Evolutionary conservation across 768 basidiomycete genomes (phyloP).

Genomic region (Tulasnella sp.): DNA sequence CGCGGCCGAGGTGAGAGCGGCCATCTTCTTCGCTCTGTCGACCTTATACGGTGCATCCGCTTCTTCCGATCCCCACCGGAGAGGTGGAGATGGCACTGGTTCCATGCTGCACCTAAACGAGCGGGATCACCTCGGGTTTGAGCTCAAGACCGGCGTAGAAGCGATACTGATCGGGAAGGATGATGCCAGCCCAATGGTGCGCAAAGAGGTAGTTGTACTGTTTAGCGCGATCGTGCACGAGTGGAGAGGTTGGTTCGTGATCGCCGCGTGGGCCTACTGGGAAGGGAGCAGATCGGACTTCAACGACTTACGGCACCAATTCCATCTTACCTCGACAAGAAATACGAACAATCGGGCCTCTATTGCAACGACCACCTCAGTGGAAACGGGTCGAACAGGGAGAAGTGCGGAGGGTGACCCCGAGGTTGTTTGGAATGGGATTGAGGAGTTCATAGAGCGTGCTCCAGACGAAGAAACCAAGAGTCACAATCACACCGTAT

Average conservation of each 20-base stretch:
- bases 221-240: constrained; percentile 92
- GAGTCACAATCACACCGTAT: constrained; percentile 73
- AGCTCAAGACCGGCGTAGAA: constrained; percentile 86
- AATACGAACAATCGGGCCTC: background rate
- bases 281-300: constrained; percentile 60
- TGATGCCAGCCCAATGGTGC: constrained; percentile 93
- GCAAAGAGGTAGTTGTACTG: constrained; percentile 88
- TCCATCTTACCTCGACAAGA: background rate
- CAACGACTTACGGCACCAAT: background rate
- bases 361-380: background rate
- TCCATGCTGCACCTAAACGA: constrained; percentile 72
- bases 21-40: constrained; percentile 85
- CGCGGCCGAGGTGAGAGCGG: constrained; percentile 88
- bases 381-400: background rate
- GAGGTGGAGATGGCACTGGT: constrained; percentile 81
- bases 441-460: constrained; percentile 19
- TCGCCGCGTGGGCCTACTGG: constrained; percentile 96
- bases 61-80: constrained; percentile 57
- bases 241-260: constrained; percentile 93
- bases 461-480: constrained; percentile 47
- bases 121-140: constrained; percentile 62
- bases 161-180: constrained; percentile 84
- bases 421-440: constrained; percentile 24
- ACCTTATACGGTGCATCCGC: constrained; percentile 91
- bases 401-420: constrained; percentile 25